phyloP scores from a whole-genome alignment of 371 early-diverging fungal genomes.

The Synchytrium microbalum region DNA sequence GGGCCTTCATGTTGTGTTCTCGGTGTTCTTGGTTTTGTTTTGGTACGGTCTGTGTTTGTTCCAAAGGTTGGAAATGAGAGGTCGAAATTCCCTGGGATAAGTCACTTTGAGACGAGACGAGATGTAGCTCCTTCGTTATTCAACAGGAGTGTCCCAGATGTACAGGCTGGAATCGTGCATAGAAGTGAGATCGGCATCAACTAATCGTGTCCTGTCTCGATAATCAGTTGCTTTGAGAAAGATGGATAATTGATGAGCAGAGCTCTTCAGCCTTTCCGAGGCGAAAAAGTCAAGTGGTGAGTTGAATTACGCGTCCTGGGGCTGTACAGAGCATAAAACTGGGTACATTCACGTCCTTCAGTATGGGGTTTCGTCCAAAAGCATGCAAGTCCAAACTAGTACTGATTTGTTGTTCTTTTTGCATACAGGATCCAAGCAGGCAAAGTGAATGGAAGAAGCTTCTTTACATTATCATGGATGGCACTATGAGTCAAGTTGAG shows the following conservation, averaged over 20 bases:
- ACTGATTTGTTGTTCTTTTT: neutral
- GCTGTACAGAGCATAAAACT: neutral
- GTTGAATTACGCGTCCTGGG: neutral
- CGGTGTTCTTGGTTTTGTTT: neutral
- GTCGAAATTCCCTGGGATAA: too few relatives aligned
- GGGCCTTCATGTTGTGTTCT: neutral
- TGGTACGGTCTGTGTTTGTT: neutral
- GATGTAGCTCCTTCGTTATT: too few relatives aligned
- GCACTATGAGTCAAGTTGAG: neutral
- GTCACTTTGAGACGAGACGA: too few relatives aligned
- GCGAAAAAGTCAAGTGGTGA: too few relatives aligned
- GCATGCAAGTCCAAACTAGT: neutral
- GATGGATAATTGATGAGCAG: too few relatives aligned
- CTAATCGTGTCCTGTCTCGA: too few relatives aligned
- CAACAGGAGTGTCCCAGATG: too few relatives aligned
- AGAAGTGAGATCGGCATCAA: too few relatives aligned
- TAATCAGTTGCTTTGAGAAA: too few relatives aligned
- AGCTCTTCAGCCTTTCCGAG: too few relatives aligned
- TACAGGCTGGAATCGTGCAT: too few relatives aligned
- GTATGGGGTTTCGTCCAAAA: neutral
- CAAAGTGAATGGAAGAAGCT: neutral
- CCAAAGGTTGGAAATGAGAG: too few relatives aligned
- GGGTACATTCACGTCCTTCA: neutral
- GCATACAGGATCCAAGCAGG: neutral
- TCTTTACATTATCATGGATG: neutral